phyloP scores from a whole-genome alignment of 495 filamentous ascomycete genomes.

The Penicillium roqueforti region DNA sequence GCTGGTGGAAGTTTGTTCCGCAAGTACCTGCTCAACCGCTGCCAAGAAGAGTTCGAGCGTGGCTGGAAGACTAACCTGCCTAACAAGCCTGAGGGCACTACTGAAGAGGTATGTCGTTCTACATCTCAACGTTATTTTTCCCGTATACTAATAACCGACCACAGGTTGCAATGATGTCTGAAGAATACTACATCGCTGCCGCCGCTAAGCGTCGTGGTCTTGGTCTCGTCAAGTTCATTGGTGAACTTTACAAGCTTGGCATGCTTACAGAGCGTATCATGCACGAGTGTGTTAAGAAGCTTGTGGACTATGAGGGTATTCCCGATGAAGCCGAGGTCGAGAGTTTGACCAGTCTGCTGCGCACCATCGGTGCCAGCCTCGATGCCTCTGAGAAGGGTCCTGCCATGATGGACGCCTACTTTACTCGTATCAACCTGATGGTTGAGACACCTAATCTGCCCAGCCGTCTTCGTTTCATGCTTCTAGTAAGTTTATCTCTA shows the following conservation, averaged over 20 bases:
- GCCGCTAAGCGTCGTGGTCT: slow-evolving; percentile 96
- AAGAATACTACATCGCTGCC: slow-evolving; percentile 94
- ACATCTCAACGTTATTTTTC: neutral
- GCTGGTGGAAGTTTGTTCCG: slow-evolving; percentile 91
- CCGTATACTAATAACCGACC: neutral
- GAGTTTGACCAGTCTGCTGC: slow-evolving; percentile 85
- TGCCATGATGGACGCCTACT: slow-evolving; percentile 90
- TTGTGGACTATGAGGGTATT: slow-evolving; percentile 89
- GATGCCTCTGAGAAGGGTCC: slow-evolving; percentile 76
- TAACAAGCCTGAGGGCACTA: slow-evolving; percentile 70
- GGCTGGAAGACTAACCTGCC: slow-evolving; percentile 93
- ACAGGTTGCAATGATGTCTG: slow-evolving; percentile 70
- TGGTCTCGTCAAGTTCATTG: slow-evolving; percentile 98
- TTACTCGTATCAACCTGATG: slow-evolving; percentile 76
- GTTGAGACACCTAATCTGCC: slow-evolving; percentile 71
- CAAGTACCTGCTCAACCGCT: slow-evolving; percentile 97
- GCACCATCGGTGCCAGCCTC: slow-evolving; percentile 83
- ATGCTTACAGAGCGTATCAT: slow-evolving; percentile 99
- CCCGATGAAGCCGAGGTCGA: slow-evolving; percentile 96
- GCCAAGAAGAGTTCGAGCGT: slow-evolving; percentile 98
- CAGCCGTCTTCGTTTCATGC: slow-evolving; percentile 89
- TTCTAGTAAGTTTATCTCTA: slow-evolving; percentile 57
- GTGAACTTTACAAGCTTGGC: slow-evolving; percentile 94
- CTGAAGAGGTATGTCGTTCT: slow-evolving; percentile 48
- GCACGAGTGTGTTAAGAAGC: slow-evolving; percentile 97